Conservation (phyloP, 306 rosid genomes). For the Psophocarpus tetragonolobus region DNA sequence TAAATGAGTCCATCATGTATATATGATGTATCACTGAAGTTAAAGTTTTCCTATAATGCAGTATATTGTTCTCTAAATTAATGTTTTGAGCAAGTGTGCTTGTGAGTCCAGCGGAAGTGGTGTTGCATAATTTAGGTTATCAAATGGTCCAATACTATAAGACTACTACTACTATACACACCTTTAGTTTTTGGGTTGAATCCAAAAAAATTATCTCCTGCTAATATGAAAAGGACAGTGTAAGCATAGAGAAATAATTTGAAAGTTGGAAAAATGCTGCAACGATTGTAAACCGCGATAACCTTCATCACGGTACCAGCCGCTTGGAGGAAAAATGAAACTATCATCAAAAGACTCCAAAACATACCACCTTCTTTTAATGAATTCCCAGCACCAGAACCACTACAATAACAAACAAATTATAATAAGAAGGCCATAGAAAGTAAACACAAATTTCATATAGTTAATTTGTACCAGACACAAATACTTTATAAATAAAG, state of each 20-base stretch:
- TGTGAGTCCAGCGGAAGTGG: not conserved
- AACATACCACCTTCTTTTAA: constrained; percentile 79
- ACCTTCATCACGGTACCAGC: constrained; percentile 89
- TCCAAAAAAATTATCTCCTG: constrained; percentile 80
- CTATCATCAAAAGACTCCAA: constrained; percentile 87
- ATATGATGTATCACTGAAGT: not conserved
- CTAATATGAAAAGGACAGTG: constrained; percentile 40
- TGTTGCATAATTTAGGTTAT: not conserved
- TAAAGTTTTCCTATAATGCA: not conserved
- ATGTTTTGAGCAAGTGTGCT: not conserved
- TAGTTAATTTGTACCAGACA: constrained; percentile 1
- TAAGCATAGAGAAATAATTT: constrained; percentile 33
- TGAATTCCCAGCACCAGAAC: constrained; percentile 77
- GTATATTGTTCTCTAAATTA: not conserved
- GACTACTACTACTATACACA: constrained; percentile 19
- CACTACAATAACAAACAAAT: constrained; percentile 54
- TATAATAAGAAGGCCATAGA: constrained; percentile 26
- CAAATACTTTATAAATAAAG: not conserved
- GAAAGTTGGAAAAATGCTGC: constrained; percentile 26
- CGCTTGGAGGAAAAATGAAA: constrained; percentile 89
- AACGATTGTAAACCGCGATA: constrained; percentile 29
- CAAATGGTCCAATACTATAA: constrained; percentile 13
- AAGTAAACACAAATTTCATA: not conserved
- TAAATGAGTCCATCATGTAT: constrained; percentile 7
- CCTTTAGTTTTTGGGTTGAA: constrained; percentile 65